Conservation (phyloP, 192 early-diverging fungal species). For the Haplosporangium gracile region DNA sequence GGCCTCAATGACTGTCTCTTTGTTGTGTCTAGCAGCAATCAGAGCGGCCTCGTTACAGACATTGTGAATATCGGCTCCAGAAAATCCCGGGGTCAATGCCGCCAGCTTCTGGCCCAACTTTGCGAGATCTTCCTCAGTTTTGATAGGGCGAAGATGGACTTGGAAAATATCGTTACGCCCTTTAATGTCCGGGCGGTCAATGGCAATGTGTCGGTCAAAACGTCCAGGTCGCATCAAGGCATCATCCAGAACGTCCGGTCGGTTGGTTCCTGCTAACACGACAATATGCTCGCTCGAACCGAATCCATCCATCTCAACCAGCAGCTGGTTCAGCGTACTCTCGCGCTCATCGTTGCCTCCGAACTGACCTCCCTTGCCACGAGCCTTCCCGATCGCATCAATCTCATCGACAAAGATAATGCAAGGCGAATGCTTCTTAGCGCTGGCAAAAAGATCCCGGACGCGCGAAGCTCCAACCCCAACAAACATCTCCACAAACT, state of each 20-base stretch:
- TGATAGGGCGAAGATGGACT: slow-evolving; percentile 94
- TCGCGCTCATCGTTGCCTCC: slow-evolving; percentile 99
- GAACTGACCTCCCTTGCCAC: slow-evolving; percentile 85
- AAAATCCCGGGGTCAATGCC: slow-evolving; percentile 97
- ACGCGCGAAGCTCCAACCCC: slow-evolving; percentile 96
- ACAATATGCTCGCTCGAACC: slow-evolving; percentile 90
- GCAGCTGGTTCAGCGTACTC: slow-evolving; percentile 95
- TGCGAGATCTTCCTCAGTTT: slow-evolving; percentile 87
- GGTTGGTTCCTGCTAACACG: slow-evolving; percentile 97
- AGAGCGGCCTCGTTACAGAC: slow-evolving; percentile 99
- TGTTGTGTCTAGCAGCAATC: slow-evolving; percentile 91
- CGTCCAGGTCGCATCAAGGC: slow-evolving; percentile 97
- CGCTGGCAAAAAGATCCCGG: slow-evolving; percentile 95
- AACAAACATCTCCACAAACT: slow-evolving; percentile 99
- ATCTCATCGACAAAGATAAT: slow-evolving; percentile 99
- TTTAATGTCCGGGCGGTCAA: slow-evolving; percentile 97
- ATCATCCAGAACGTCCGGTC: slow-evolving; percentile 96
- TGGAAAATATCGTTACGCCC: slow-evolving; percentile 97
- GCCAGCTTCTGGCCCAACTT: slow-evolving; percentile 88
- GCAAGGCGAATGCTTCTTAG: slow-evolving; percentile 97
- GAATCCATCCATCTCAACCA: slow-evolving; percentile 99
- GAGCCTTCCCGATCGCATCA: slow-evolving; percentile 99
- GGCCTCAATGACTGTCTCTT: slow-evolving; percentile 81
- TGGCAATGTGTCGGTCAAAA: slow-evolving; percentile 98
- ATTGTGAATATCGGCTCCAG: slow-evolving; percentile 97